These are phyloP conservation scores for Trichoderma sp. DNA, from an alignment of 2,329 filamentous ascomycete genomes.

Conservation along the genomic window DNA sequence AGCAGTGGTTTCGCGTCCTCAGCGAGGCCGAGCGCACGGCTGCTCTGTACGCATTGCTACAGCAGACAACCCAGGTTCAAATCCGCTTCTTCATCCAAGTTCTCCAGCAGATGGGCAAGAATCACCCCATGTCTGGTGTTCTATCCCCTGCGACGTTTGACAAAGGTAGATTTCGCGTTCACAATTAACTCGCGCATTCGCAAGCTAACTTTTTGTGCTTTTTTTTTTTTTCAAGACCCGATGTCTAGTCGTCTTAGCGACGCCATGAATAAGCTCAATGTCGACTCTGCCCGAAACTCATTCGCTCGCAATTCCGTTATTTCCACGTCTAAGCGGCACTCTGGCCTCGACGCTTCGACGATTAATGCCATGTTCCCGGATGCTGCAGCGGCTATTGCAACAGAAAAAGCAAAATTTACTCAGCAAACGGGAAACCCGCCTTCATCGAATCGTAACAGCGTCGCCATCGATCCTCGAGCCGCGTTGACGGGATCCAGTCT, in stretches of 20 bases:
- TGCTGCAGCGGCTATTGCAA: constrained; percentile 95
- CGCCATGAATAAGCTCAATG: constrained; percentile 92
- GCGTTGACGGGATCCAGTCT: constrained; percentile 75
- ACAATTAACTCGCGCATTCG: neutral
- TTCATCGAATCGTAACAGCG: constrained; percentile 89
- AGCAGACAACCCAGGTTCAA: constrained; percentile 98
- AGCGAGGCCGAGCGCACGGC: constrained; percentile 96
- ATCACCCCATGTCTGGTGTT: constrained; percentile 93
- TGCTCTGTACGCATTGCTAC: constrained; percentile 88
- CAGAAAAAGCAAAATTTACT: constrained; percentile 95
- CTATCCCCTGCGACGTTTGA: constrained; percentile 94
- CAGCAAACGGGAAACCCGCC: constrained; percentile 90
- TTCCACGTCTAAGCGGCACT: constrained; percentile 77
- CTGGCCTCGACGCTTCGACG: constrained; percentile 85
- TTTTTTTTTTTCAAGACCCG: constrained; percentile 60
- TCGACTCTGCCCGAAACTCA: constrained; percentile 83
- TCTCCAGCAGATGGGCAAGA: constrained; percentile 98
- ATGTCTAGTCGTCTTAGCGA: constrained; percentile 96
- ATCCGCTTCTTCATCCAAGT: constrained; percentile 99
- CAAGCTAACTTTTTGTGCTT: constrained; percentile 21
- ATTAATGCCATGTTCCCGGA: constrained; percentile 99
- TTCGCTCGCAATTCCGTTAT: constrained; percentile 77
- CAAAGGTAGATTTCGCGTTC: constrained; percentile 63
- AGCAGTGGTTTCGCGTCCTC: constrained; percentile 98
- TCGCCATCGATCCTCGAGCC: constrained; percentile 69